These are phyloP conservation scores for Fusarium sp. DNA, from an alignment of 2,329 filamentous ascomycete species.

Conservation along the genomic window DNA sequence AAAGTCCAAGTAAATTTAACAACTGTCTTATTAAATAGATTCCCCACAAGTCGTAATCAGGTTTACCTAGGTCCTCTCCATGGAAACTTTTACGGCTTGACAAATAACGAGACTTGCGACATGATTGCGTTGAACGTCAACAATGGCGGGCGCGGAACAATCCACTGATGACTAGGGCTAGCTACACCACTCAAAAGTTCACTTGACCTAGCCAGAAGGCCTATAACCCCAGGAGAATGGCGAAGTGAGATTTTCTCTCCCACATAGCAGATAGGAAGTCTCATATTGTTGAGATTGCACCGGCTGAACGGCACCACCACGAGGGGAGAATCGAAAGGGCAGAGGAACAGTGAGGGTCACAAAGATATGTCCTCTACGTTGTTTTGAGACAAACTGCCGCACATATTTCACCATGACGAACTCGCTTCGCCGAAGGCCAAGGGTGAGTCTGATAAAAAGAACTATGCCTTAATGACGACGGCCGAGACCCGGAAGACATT, in stretches of 20 bases:
- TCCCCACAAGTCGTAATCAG: too few species aligned
- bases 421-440: neutral
- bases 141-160: too few species aligned
- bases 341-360: neutral
- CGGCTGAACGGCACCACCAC: neutral
- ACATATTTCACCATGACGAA: neutral
- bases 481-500: neutral
- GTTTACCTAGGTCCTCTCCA: too few species aligned
- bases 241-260: neutral
- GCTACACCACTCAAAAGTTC: too few species aligned
- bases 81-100: too few species aligned
- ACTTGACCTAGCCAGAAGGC: too few species aligned
- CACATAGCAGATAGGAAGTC: neutral
- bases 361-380: neutral
- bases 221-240: too few species aligned
- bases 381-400: neutral
- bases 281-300: neutral
- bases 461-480: neutral
- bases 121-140: too few species aligned
- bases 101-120: too few species aligned
- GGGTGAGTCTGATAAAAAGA: conserved; percentile 1
- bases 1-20: too few species aligned
- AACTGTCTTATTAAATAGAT: too few species aligned
- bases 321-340: neutral
- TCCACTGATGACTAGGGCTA: too few species aligned